These are phyloP conservation scores for Colletotrichum truncatum DNA, from an alignment of 2,329 filamentous ascomycete genomes.

Conservation along the genomic window DNA sequence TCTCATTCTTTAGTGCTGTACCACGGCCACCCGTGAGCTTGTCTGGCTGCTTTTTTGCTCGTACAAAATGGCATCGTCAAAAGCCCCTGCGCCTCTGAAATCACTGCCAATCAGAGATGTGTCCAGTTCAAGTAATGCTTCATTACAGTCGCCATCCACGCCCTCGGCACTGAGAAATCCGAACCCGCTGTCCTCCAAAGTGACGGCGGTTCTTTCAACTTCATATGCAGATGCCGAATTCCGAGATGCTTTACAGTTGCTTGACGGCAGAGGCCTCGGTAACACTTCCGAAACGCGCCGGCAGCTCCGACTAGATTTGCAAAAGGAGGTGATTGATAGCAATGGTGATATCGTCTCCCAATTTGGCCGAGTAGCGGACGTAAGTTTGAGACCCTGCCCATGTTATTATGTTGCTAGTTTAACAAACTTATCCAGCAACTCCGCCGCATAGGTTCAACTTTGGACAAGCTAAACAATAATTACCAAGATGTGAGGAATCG, in stretches of 20 bases:
- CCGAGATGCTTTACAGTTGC: constrained; percentile 79
- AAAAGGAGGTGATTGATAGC: constrained; percentile 91
- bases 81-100: neutral
- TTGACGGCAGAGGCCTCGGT: constrained; percentile 76
- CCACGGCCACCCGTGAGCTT: neutral
- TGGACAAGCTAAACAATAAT: constrained; percentile 80
- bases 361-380: constrained; percentile 90
- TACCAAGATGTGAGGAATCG: constrained; percentile 84
- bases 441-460: constrained; percentile 80
- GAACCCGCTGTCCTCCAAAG: constrained; percentile 81
- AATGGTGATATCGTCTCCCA: constrained; percentile 90
- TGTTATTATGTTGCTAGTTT: neutral
- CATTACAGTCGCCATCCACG: constrained; percentile 33
- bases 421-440: constrained; percentile 72
- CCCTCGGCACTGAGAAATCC: constrained; percentile 48
- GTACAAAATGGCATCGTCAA: constrained; percentile 4
- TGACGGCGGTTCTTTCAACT: constrained; percentile 86
- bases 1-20: neutral
- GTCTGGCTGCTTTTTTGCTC: neutral
- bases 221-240: constrained; percentile 95
- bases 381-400: constrained; percentile 50
- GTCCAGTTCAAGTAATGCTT: constrained; percentile 10
- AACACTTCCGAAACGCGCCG: constrained; percentile 84
- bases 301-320: constrained; percentile 81
- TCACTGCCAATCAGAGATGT: constrained; percentile 22